Base-by-base conservation (phyloP, 805 yeast species). In the Wickerhamiella alocasiicola region DNA sequence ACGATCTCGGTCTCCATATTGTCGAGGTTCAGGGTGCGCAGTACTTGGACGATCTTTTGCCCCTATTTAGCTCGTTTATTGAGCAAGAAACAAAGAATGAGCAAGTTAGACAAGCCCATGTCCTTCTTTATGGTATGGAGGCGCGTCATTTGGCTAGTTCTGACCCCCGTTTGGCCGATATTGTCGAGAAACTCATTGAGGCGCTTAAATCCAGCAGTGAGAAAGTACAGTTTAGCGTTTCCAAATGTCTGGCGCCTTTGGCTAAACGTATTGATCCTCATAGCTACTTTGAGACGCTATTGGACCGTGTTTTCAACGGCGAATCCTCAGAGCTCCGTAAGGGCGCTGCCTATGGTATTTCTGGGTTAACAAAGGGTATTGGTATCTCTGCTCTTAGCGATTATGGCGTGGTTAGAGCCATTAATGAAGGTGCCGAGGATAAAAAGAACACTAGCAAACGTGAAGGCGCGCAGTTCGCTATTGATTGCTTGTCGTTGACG, bases 321-420 rank as follows among this genome's bases (percentile, higher is more conserved):
- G 62, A 63, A 24, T 49, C 62, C 2, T 59, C 61, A 32, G 58
- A 68, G 4, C 60, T 62, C 4, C 65, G 95, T 55, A 72, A 88
- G 49, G 99, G 97, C 54, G 88, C 95, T 2, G 97, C 97, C 1
- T 85, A 82, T 63, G 98, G 97, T 59, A 71, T 91, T 51, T 81
- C 97, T 17, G 99, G 99, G 47, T 61, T 91, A 33, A 88, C 81
- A 2, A 79, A 82, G 54, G 98, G 99, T 44, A 71, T 75, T 17
- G 98, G 98, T 49, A 74, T 91, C 40, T 69, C 74, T 44, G 70
- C 93, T 0, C 63, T 91, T 39, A 70, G 82, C 9, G 78, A 79
- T 37, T 75, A 72, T 54, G 94, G 83, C 52, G 69, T 91, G 31
- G 75, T 84, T 43, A 70, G 95, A 42, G 71, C 70, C 32, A 62